Evolutionary conservation across 2,329 filamentous ascomycete species (phyloP).

Genomic region (Calonectria leucothoes): DNA sequence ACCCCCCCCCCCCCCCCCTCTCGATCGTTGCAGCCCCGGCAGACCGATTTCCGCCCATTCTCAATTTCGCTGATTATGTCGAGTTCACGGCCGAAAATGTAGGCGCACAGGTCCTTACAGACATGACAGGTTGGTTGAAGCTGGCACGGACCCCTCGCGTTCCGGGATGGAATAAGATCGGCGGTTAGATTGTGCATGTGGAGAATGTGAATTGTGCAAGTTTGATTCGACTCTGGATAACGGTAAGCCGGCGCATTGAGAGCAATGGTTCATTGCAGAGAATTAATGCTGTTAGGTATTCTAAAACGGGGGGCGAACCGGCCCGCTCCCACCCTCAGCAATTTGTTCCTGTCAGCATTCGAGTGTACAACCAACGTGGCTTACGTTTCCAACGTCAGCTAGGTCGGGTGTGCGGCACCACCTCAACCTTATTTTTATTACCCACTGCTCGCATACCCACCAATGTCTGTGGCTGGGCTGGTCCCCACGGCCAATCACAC

Average conservation of each 20-base stretch:
- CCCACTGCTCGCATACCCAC: not conserved
- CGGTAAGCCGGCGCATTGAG: too few species aligned
- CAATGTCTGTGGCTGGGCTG: not conserved
- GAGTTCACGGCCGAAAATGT: not conserved
- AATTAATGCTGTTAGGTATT: not conserved
- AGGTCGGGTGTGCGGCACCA: not conserved
- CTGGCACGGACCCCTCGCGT: not conserved
- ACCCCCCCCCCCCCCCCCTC: too few species aligned
- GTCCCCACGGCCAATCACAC: not conserved
- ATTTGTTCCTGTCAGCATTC: not conserved
- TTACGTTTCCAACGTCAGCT: conserved; percentile 6
- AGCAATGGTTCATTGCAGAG: not conserved
- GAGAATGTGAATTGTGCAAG: not conserved
- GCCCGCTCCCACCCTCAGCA: not conserved
- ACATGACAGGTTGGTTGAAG: not conserved
- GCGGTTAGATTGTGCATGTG: not conserved
- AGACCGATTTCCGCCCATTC: not conserved
- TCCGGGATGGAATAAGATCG: not conserved
- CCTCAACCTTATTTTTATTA: not conserved
- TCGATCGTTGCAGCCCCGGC: not conserved
- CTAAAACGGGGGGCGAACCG: not conserved
- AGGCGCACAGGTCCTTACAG: not conserved
- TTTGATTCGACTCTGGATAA: too few species aligned
- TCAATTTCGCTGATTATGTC: not conserved
- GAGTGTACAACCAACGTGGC: not conserved